Evolutionary conservation across 495 filamentous ascomycete genomes (phyloP).

Genomic region (Hypoxylon intermedium): DNA sequence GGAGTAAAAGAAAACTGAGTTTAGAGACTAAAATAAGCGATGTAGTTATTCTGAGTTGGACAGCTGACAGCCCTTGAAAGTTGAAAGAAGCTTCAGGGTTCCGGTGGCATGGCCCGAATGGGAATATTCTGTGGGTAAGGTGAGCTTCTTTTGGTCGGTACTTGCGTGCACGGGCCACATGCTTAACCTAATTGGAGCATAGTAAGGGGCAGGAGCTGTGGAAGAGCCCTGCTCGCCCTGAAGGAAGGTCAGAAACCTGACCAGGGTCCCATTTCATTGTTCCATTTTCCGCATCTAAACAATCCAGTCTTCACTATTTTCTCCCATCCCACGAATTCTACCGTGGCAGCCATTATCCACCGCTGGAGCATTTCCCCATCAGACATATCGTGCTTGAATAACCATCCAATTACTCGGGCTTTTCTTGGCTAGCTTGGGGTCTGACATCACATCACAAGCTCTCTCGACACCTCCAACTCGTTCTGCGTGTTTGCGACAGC

Average conservation of each 20-base stretch:
- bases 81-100: neutral
- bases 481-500: conserved; percentile 9
- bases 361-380: too few relatives aligned
- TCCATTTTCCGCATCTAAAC: conserved; percentile 27
- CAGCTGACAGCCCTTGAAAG: neutral
- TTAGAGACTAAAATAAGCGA: too few relatives aligned
- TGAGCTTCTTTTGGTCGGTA: conserved; percentile 4
- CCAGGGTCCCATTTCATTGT: conserved; percentile 30
- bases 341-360: neutral
- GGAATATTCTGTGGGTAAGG: conserved; percentile 16
- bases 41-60: neutral
- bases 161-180: conserved; percentile 1
- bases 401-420: too few relatives aligned
- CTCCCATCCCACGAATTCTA: conserved; percentile 2
- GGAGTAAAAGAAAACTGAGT: too few relatives aligned
- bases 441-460: conserved; percentile 35
- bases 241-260: conserved; percentile 34
- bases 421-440: conserved; percentile 13
- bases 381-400: neutral
- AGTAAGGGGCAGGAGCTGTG: conserved; percentile 25
- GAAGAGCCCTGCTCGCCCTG: neutral
- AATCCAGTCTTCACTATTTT: conserved; percentile 13
- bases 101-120: neutral
- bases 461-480: neutral
- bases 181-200: conserved; percentile 1